Conservation (phyloP, 192 early-diverging fungal species). For the Lunasporangiospora selenospora region DNA sequence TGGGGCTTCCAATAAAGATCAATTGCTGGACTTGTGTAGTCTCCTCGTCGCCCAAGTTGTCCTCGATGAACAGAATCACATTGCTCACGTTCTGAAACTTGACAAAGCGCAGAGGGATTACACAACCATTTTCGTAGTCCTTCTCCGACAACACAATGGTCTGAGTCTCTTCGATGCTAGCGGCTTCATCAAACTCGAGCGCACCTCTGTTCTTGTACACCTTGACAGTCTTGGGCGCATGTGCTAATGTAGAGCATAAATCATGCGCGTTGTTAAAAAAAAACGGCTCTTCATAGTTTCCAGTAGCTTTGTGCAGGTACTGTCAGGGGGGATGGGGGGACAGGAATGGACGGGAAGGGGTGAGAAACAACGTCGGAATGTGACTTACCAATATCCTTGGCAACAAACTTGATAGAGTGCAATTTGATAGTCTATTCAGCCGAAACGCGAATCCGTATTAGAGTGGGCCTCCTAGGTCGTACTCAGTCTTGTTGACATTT, state of each 20-base stretch:
- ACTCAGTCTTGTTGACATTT: too few species aligned
- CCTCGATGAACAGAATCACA: constrained; percentile 83
- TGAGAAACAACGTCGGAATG: neutral
- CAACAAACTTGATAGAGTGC: constrained; percentile 69
- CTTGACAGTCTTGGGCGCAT: constrained; percentile 88
- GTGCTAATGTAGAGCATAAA: constrained; percentile 25
- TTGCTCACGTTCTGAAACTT: constrained; percentile 91
- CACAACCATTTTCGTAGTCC: constrained; percentile 70
- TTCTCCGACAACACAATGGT: constrained; percentile 71
- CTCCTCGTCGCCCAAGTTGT: constrained; percentile 87
- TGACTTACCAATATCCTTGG: constrained; percentile 46
- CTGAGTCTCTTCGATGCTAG: constrained; percentile 78
- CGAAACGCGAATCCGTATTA: too few species aligned
- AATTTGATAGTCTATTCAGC: constrained; percentile 70
- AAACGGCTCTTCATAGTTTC: too few species aligned
- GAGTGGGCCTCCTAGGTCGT: too few species aligned
- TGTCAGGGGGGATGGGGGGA: too few species aligned
- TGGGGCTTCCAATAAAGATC: constrained; percentile 73
- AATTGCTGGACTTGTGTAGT: constrained; percentile 83
- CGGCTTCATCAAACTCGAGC: constrained; percentile 89
- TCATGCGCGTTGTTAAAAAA: too few species aligned
- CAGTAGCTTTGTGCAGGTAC: too few species aligned
- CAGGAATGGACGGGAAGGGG: too few species aligned
- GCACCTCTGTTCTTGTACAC: constrained; percentile 84
- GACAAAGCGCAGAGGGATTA: constrained; percentile 88